Evolutionary conservation across 2,329 filamentous ascomycete genomes (phyloP).

Genomic region (Scopulariopsis brevicaulis): DNA sequence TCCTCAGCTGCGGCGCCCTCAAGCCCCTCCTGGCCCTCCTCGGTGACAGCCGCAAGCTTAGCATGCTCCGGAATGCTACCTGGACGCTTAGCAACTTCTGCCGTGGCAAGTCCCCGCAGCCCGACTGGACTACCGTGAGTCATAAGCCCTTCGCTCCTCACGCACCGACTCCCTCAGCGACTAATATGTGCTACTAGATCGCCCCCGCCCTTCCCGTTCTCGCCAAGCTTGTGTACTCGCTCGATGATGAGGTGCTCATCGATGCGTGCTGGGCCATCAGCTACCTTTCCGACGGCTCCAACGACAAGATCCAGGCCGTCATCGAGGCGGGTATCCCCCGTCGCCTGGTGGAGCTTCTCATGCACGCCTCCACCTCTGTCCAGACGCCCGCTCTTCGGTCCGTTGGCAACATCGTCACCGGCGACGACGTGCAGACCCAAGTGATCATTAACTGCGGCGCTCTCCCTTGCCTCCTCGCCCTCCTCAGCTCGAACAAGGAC

Average conservation of each 20-base stretch:
- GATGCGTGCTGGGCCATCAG: constrained; percentile 99
- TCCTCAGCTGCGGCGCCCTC: constrained; percentile 81
- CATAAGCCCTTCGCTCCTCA: background rate
- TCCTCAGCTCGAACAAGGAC: constrained; percentile 94
- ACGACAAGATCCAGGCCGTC: constrained; percentile 98
- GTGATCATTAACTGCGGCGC: constrained; percentile 98
- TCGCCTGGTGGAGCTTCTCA: constrained; percentile 88
- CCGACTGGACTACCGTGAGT: constrained; percentile 91
- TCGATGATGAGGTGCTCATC: constrained; percentile 96
- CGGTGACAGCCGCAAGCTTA: constrained; percentile 95
- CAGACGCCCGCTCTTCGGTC: constrained; percentile 95
- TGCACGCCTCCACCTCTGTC: constrained; percentile 96
- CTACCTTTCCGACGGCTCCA: constrained; percentile 93
- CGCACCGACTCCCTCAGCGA: background rate
- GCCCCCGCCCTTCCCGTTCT: constrained; percentile 88
- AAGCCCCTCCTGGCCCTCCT: constrained; percentile 82
- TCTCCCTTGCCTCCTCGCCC: constrained; percentile 80
- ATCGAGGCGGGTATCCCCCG: constrained; percentile 97
- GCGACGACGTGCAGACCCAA: constrained; percentile 96
- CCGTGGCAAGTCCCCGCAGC: constrained; percentile 97
- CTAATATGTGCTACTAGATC: constrained; percentile 48
- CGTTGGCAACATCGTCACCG: constrained; percentile 97
- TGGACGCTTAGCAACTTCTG: constrained; percentile 99
- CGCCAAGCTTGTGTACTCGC: constrained; percentile 93
- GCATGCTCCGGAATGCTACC: constrained; percentile 97